Conservation (phyloP, 2,329 filamentous ascomycete genomes). For the Sarocladium oryzae region DNA sequence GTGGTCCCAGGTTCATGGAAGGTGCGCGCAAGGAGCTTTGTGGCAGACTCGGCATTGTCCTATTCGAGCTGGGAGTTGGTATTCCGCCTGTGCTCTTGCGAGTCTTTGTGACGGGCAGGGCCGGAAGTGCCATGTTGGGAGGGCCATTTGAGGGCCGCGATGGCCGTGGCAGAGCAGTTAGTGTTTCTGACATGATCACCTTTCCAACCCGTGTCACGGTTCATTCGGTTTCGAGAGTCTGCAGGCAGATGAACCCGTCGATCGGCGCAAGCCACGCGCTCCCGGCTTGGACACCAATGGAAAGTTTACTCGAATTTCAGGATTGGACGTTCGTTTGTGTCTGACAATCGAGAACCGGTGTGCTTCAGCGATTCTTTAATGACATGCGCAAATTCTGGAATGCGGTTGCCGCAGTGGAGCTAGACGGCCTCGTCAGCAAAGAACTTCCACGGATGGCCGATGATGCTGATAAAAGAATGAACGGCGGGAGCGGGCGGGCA, state of each 20-base stretch:
- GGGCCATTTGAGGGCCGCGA: constrained; percentile 64
- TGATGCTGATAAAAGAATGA: too few relatives aligned
- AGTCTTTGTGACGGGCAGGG: constrained; percentile 66
- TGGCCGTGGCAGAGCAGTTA: constrained; percentile 48
- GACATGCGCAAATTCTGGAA: neutral
- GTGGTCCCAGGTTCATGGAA: constrained; percentile 44
- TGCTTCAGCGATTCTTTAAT: neutral
- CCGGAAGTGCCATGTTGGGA: constrained; percentile 65
- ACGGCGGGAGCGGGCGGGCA: too few relatives aligned
- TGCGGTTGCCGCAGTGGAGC: too few relatives aligned
- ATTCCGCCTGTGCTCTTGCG: constrained; percentile 56
- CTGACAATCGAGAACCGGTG: neutral
- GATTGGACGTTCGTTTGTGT: neutral
- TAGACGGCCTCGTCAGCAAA: neutral
- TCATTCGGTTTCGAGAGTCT: neutral
- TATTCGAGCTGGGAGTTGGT: constrained; percentile 30
- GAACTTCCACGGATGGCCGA: too few relatives aligned
- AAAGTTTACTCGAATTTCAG: neutral
- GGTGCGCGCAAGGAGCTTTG: constrained; percentile 53
- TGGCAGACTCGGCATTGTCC: constrained; percentile 40
- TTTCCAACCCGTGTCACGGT: neutral
- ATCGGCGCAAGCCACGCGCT: neutral
- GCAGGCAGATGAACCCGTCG: neutral
- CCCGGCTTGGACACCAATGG: neutral
- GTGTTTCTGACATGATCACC: neutral